Base-by-base conservation (phyloP, 805 yeast species). In the Schwanniomyces yamadae region DNA sequence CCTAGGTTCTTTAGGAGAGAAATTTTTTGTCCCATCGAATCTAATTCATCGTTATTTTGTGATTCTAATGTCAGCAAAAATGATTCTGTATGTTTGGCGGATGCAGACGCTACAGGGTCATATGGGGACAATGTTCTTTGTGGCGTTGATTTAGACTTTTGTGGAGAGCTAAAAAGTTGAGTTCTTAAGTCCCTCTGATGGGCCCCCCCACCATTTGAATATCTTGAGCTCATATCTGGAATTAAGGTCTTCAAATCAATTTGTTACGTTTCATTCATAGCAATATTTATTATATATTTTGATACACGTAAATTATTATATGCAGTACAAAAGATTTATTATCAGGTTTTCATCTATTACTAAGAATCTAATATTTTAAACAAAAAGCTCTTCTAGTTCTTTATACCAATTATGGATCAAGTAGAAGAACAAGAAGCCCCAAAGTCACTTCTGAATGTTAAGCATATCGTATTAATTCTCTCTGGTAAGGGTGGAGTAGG, bases 401-500 rank as follows among this genome's bases (percentile, higher is more conserved):
- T 8, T 11, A 27, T 27, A 11, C 20, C 19, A 12, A 20, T 16
- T 15, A 37, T 37, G 40, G 40, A 37, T 14, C 4, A 13, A 11
- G 21, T 30, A 33, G 43, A 42, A 16, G 18, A 22, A 23, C 42
- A 50, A 28, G 50, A 41, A 28, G 41, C 46, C 2, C 73, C 73
- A 13, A 49, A 44, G 23, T 65, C 71, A 23, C 55, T 68, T 19
- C 34, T 61, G 14, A 65, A 73, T 33, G 82, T 91, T 21, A 80
- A 81, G 48, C 95, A 91, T 55, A 79, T 93, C 4, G 56, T 89
- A 3, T 70, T 93, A 23, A 81, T 93, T 8, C 75, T 93, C 3
- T 88, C 96, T 0, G 99, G 97, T 1, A 89, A 89, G 59, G 97
- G 97, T 19, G 97, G 99, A 16, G 99, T 93, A 1, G 99, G 99